phyloP scores from a whole-genome alignment of 2,329 filamentous ascomycete genomes.

The Rachicladosporium sp. region DNA sequence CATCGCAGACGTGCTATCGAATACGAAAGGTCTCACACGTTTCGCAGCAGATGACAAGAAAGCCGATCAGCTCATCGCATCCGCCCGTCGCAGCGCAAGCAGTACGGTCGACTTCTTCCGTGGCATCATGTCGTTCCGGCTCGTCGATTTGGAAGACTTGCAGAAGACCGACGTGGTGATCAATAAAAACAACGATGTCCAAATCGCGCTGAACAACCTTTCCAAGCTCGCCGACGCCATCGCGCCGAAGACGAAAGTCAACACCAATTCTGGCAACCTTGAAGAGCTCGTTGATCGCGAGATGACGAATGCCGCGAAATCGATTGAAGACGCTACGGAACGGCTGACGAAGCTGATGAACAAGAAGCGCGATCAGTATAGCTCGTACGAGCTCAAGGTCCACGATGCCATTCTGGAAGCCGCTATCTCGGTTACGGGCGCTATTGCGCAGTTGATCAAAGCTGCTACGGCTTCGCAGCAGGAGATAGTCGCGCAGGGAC shows the following conservation, averaged over 20 bases:
- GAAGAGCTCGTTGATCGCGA: constrained; percentile 89
- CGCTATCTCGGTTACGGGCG: constrained; percentile 82
- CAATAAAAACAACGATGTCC: constrained; percentile 92
- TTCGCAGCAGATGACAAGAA: constrained; percentile 95
- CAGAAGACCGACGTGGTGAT: constrained; percentile 97
- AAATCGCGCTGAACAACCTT: constrained; percentile 83
- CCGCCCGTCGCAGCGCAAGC: constrained; percentile 70
- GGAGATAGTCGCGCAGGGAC: constrained; percentile 90
- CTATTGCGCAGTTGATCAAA: constrained; percentile 88
- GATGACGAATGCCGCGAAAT: constrained; percentile 83
- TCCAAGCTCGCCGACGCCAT: constrained; percentile 90
- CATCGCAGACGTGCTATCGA: constrained; percentile 85
- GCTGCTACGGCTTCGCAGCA: constrained; percentile 86
- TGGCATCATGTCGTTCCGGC: constrained; percentile 79
- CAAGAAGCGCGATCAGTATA: constrained; percentile 91
- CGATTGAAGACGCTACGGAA: constrained; percentile 83
- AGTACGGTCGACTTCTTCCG: constrained; percentile 93
- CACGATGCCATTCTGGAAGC: constrained; percentile 92
- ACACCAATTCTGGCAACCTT: constrained; percentile 67
- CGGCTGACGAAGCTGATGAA: constrained; percentile 85
- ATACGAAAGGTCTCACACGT: constrained; percentile 87
- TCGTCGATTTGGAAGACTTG: constrained; percentile 78
- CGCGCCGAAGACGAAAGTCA: constrained; percentile 68
- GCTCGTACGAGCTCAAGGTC: constrained; percentile 90
- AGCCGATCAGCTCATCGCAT: constrained; percentile 69